Evolutionary conservation across 345 rosid species (phyloP).

Genomic region (Melastoma malabathricum): DNA sequence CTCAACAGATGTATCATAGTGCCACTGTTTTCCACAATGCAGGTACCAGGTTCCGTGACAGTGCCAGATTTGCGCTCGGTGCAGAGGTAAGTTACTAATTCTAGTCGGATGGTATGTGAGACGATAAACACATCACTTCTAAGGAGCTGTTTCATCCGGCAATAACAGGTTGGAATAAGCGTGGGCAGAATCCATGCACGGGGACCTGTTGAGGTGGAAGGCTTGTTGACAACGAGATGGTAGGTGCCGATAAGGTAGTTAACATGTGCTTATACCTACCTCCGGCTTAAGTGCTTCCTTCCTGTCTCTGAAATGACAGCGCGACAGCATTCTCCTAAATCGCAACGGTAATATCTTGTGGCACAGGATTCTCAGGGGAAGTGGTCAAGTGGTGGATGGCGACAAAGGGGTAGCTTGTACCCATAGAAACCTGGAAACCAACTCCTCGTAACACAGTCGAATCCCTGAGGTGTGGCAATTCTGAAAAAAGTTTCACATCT

Average conservation of each 20-base stretch:
- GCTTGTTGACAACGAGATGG: conserved; percentile 93
- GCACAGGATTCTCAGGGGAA: conserved; percentile 87
- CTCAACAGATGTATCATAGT: conserved; percentile 20
- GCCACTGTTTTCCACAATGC: conserved; percentile 99
- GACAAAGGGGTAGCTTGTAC: conserved; percentile 63
- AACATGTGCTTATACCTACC: background rate
- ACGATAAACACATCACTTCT: background rate
- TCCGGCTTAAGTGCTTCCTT: background rate
- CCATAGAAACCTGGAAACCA: conserved; percentile 39
- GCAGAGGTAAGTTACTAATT: conserved; percentile 59
- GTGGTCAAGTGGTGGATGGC: conserved; percentile 87
- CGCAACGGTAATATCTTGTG: background rate
- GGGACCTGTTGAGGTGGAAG: conserved; percentile 98
- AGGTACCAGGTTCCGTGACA: conserved; percentile 92
- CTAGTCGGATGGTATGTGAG: background rate
- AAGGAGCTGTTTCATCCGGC: background rate
- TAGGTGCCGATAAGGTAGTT: conserved; percentile 11
- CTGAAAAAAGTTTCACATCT: no score
- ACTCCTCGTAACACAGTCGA: no score
- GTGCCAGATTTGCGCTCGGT: conserved; percentile 95
- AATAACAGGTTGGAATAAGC: conserved; percentile 79
- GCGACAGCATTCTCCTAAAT: background rate
- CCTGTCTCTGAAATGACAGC: background rate
- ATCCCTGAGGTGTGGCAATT: no score
- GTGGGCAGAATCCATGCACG: conserved; percentile 97